Evolutionary conservation across 805 yeast genomes (phyloP), one percentile per base, ranked within the genome.

Genomic region (Nakazawaea populi): DNA sequence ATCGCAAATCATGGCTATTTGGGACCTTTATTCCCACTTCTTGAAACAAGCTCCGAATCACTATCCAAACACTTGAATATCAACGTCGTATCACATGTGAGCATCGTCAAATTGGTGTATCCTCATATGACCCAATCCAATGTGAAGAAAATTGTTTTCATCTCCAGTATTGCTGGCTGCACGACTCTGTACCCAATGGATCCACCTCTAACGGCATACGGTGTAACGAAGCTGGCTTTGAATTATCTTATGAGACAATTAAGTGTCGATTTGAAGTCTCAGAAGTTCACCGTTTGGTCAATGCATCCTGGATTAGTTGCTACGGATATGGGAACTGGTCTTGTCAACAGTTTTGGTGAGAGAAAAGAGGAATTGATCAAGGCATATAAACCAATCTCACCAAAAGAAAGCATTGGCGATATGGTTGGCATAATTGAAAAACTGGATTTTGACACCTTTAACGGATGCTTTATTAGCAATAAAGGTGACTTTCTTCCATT

Each of bases 151-250:
- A 53, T 66, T 8, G 47, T 64, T 8, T 62, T 67, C 52, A 58
- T 63, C 12, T 63, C 72, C 1, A 58, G 65, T 40, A 32, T 56
- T 6, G 57, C 59, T 31, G 71, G 66, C 1, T 66, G 70, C 4
- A 55, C 61, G 37, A 59, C 58, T 7, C 56, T 51, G 4, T 57
- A 51, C 35, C 53, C 35, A 9, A 64, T 6, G 63, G 66, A 5
- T 14, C 54, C 18, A 49, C 54, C 7, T 39, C 8, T 49, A 6
- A 44, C 51, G 46, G 60, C 66, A 10, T 71, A 71, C 51, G 68
- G 67, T n/a, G 60, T 61, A 6, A 68, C 75, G 6, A 72, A 73
- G 52, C 67, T 70, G 4, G 72, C 71, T 1, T 46, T 68, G 30
- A 70, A 69, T 56, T 57, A 58, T 49, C 14, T 62, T 11, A 58